These are phyloP conservation scores for Galium porrigens DNA, from an alignment of 305 asterid species.

Conservation along the genomic window DNA sequence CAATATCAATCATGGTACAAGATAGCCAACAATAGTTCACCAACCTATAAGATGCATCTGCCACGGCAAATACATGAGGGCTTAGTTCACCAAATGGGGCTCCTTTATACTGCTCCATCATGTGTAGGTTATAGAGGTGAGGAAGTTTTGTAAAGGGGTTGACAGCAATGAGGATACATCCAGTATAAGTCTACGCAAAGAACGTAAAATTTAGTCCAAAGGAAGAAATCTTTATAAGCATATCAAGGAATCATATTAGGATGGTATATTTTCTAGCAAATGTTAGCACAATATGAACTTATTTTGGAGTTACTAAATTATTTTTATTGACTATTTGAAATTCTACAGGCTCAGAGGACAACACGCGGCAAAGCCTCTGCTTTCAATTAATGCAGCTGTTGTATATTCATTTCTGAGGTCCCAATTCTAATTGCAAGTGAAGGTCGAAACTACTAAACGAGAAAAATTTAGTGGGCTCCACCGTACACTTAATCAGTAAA, in stretches of 20 bases:
- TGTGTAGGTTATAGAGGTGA: conserved; percentile 78
- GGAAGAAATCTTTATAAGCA: conserved; percentile 4
- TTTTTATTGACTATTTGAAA: neutral
- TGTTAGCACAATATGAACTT: neutral
- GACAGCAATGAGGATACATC: conserved; percentile 91
- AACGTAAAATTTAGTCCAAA: conserved; percentile 21
- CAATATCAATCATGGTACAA: conserved; percentile 15
- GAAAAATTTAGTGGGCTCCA: conserved; percentile 4
- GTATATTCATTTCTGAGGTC: too few relatives aligned
- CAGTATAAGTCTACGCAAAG: conserved; percentile 72
- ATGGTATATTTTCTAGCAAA: neutral
- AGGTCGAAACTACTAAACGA: neutral
- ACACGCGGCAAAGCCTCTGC: too few relatives aligned
- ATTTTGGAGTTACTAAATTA: neutral
- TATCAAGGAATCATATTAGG: neutral
- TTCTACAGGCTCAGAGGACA: neutral
- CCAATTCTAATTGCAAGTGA: too few relatives aligned
- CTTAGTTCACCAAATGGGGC: conserved; percentile 95
- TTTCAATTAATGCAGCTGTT: too few relatives aligned
- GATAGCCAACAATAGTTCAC: conserved; percentile 19
- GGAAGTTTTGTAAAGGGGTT: conserved; percentile 97
- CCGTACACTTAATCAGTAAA: conserved; percentile 1
- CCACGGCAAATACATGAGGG: conserved; percentile 98
- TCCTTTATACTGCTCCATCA: conserved; percentile 98
- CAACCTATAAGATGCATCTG: conserved; percentile 95